Evolutionary conservation across 495 filamentous ascomycete genomes (phyloP).

Genomic region (Astrocystis sublimbata): DNA sequence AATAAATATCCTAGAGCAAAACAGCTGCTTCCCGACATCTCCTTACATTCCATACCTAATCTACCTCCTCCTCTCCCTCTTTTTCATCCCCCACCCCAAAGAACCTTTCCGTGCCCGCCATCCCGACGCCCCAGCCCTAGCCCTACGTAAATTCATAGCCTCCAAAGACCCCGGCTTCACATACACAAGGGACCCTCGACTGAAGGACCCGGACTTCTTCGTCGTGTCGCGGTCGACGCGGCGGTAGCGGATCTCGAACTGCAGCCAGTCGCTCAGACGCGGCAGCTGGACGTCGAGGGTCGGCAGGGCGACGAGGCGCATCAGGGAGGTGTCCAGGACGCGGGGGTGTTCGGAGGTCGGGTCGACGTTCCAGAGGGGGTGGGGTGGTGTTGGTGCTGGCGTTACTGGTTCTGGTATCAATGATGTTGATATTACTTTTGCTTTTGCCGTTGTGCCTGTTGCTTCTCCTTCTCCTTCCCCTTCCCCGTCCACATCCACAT

Average conservation of each 20-base stretch:
- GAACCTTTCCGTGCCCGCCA: no score
- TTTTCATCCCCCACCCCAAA: no score
- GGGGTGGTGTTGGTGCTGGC: no score
- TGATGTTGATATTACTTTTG: no score
- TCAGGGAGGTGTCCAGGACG: conserved; percentile 18
- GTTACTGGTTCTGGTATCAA: no score
- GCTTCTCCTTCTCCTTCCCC: not conserved
- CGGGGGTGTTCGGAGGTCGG: conserved; percentile 8
- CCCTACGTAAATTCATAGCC: not conserved
- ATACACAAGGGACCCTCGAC: not conserved
- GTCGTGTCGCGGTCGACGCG: conserved; percentile 41
- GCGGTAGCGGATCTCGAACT: conserved; percentile 51
- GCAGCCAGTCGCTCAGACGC: conserved; percentile 35
- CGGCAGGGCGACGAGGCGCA: conserved; percentile 51
- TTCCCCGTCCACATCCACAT: no score
- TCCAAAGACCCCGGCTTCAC: not conserved
- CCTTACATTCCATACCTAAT: no score
- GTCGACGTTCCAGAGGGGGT: conserved; percentile 16
- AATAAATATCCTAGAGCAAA: no score
- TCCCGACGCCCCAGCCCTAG: no score
- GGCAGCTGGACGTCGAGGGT: conserved; percentile 47
- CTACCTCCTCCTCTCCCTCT: no score
- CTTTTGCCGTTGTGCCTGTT: not conserved
- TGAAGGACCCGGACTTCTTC: conserved; percentile 21
- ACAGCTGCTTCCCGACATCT: no score